Evolutionary conservation across 768 basidiomycete genomes (phyloP).

Genomic region (Tylopilus rubrobrunneus): DNA sequence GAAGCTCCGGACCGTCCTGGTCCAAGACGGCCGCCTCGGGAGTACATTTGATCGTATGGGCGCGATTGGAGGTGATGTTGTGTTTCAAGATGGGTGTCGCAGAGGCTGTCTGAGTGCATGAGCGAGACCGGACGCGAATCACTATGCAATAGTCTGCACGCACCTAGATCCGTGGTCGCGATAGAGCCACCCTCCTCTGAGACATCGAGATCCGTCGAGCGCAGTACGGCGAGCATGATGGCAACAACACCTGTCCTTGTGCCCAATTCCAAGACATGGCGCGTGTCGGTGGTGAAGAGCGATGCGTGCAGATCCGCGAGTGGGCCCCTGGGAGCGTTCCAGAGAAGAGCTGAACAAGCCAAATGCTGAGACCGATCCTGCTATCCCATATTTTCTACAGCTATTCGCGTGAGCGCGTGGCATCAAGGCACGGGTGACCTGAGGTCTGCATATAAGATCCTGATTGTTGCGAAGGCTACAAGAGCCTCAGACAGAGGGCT

Average conservation of each 20-base stretch:
- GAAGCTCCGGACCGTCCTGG: too few species aligned
- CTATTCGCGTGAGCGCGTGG: slow-evolving; percentile 9
- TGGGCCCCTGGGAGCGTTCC: background rate
- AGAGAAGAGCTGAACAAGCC: slow-evolving; percentile 49
- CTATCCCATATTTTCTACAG: slow-evolving; percentile 96
- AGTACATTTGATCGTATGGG: too few species aligned
- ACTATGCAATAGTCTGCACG: slow-evolving; percentile 20
- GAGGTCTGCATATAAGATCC: too few species aligned
- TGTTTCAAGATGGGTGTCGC: too few species aligned
- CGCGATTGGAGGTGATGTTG: too few species aligned
- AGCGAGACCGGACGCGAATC: too few species aligned
- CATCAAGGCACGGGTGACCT: too few species aligned
- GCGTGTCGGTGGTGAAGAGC: slow-evolving; percentile 38
- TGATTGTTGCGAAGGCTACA: too few species aligned
- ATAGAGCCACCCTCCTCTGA: slow-evolving; percentile 30
- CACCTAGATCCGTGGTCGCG: slow-evolving; percentile 72
- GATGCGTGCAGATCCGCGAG: slow-evolving; percentile 27
- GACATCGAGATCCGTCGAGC: slow-evolving; percentile 5
- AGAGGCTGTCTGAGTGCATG: too few species aligned
- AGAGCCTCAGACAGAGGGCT: too few species aligned
- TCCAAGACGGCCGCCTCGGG: too few species aligned
- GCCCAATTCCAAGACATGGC: slow-evolving; percentile 69
- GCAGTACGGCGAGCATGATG: slow-evolving; percentile 58
- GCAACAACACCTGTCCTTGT: slow-evolving; percentile 85
- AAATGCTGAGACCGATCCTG: slow-evolving; percentile 79